These are phyloP conservation scores for Borealophlyctis nickersoniae DNA, from an alignment of 192 early-diverging fungal genomes.

Conservation along the genomic window DNA sequence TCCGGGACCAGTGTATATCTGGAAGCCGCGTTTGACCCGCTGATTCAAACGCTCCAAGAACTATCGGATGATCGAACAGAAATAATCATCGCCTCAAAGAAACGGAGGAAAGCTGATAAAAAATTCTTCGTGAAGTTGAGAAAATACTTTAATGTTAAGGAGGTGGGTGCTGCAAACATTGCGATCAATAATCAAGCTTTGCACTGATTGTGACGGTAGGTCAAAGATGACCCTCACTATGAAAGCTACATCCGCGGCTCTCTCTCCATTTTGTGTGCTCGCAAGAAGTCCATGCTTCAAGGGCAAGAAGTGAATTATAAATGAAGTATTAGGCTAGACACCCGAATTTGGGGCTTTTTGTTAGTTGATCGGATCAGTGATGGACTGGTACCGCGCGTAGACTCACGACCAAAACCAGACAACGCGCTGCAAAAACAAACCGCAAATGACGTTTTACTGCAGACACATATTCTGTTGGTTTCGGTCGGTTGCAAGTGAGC, in stretches of 20 bases:
- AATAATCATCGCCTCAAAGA: constrained; percentile 38
- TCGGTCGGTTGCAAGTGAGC: no score
- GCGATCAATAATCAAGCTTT: background rate
- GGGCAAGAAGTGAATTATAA: no score
- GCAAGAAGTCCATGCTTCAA: constrained; percentile 20
- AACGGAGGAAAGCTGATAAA: constrained; percentile 52
- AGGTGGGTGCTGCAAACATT: constrained; percentile 24
- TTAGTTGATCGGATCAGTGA: no score
- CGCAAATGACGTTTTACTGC: no score
- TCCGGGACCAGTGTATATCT: no score
- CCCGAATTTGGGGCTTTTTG: no score
- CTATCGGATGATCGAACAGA: constrained; percentile 29
- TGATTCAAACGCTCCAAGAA: constrained; percentile 38
- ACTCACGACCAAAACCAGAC: no score
- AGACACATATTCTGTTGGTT: no score
- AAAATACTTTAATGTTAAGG: constrained; percentile 42
- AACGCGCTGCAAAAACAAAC: no score
- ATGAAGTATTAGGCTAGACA: no score
- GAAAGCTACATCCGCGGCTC: constrained; percentile 7
- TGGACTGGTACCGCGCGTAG: no score
- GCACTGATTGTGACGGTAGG: constrained; percentile 8
- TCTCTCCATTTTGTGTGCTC: constrained; percentile 18
- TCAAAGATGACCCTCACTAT: constrained; percentile 27
- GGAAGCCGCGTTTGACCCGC: constrained; percentile 45
- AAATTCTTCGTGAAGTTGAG: constrained; percentile 45